A percentile compares a stretch with the other conserved stretches of the same genome.
These are phyloP conservation scores for Tylopilus sp. DNA, from an alignment of 1,284 basidiomycete species.

Conservation along the genomic window DNA sequence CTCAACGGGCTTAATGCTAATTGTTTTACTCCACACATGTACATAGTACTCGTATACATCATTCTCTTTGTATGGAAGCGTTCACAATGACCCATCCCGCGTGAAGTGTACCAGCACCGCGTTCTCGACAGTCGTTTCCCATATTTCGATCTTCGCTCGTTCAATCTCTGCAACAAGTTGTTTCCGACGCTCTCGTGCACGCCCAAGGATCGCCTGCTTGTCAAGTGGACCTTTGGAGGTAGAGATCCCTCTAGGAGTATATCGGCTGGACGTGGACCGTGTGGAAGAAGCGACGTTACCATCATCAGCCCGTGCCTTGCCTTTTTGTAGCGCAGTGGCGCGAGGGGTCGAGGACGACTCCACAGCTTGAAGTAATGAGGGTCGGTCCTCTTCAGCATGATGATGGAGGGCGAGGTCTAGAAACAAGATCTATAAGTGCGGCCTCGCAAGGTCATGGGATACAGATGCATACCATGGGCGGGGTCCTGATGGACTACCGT, in stretches of 20 bases:
- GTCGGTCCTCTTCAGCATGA: constrained; percentile 1
- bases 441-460: background rate
- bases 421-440: constrained; percentile 8
- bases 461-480: constrained; percentile 12
- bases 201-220: constrained; percentile 43
- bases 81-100: constrained; percentile 32
- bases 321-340: constrained; percentile 16
- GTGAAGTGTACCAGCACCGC: constrained; percentile 55
- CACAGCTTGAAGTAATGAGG: background rate
- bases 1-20: too few species aligned
- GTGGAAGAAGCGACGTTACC: background rate
- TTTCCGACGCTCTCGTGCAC: constrained; percentile 49
- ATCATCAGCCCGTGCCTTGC: constrained; percentile 15
- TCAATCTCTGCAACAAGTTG: constrained; percentile 55
- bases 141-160: constrained; percentile 57
- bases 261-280: constrained; percentile 17
- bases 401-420: constrained; percentile 9
- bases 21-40: too few species aligned
- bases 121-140: constrained; percentile 71
- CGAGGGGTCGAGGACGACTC: background rate
- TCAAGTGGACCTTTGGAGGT: constrained; percentile 12
- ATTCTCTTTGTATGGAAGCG: background rate
- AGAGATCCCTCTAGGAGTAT: constrained; percentile 2
- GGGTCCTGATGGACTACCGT: constrained; percentile 1
- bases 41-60: too few species aligned